Evolutionary conservation across 2,329 filamentous ascomycete genomes (phyloP).

Genomic region (Aspergillus clavatus): DNA sequence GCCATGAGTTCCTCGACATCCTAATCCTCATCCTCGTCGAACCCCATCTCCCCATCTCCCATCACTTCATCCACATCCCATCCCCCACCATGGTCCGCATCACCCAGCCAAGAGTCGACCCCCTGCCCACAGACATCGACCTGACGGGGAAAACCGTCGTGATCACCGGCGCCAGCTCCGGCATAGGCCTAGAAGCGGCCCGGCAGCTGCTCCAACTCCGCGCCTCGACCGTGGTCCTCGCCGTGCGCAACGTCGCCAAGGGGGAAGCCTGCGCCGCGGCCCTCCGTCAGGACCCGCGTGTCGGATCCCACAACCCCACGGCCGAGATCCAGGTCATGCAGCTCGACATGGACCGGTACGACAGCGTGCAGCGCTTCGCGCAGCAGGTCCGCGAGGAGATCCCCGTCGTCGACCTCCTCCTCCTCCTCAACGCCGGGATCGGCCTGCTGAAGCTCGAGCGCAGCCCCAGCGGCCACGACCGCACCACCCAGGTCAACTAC

Average conservation of each 20-base stretch:
- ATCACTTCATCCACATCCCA: too few relatives aligned
- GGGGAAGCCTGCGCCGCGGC: conserved; percentile 11
- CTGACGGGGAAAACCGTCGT: conserved; percentile 22
- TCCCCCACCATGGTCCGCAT: too few relatives aligned
- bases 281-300: conserved; percentile 5
- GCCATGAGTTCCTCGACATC: too few relatives aligned
- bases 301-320: too few relatives aligned
- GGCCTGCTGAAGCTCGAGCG: conserved; percentile 12
- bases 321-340: conserved; percentile 13
- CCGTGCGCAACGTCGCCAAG: conserved; percentile 19
- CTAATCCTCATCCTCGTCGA: too few relatives aligned
- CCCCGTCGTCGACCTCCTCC: conserved; percentile 18
- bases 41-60: too few relatives aligned
- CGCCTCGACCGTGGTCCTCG: conserved; percentile 20
- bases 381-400: conserved; percentile 13
- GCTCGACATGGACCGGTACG: conserved; percentile 16
- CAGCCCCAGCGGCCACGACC: conserved; percentile 32
- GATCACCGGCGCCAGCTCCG: conserved; percentile 25
- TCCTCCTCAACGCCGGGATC: conserved; percentile 24
- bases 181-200: conserved; percentile 22
- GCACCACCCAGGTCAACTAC: conserved; percentile 35
- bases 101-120: background rate
- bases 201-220: conserved; percentile 19
- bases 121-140: conserved; percentile 8
- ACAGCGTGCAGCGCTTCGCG: conserved; percentile 18